Base-by-base conservation (phyloP, 2,329 filamentous ascomycete species). In the Aspergillus hiratsukae region DNA sequence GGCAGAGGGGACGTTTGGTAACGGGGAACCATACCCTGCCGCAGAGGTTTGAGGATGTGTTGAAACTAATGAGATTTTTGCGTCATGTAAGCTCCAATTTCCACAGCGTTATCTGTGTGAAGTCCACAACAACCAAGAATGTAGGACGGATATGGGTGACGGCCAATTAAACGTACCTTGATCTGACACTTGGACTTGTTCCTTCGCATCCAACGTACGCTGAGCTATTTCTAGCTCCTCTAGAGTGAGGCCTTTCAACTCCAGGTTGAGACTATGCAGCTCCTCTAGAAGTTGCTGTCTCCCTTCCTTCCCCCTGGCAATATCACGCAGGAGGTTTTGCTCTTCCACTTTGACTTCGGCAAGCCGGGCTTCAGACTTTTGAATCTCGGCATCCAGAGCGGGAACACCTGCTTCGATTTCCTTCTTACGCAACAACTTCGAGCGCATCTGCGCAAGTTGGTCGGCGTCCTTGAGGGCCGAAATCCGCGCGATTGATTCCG, bases 371-470 rank as follows among this genome's bases (percentile, higher is more conserved):
- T 74, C 67, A n/a, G 69, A 70, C 51, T 68, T 73, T 11, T 61
- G 54, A 37, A 81, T 70, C 56, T 79, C 78, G 27, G 74, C 75
- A 50, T 82, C 76, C 27, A 80, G 63, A 14, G 71, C 69, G 43
- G 79, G 76, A 49, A 81, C 66, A 10, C 74, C 76, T 23, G 75
- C 75, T 61, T 81, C 73, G n/a, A 82, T 77, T 43, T 81, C 77
- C 55, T 75, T 73, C 60, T 78, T 77, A 27, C 78, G 73, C 23
- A 75, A 64, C 43, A 74, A 65, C 55, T 74, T 78, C 49, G 67
- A 66, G 31, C 71, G 70, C 54, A 76, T 63, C 25, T 62, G 64
- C 50, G 73, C 69, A 25, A 72, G 55, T 21, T 63, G 55, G 48
- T 63, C 62, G 4, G 49, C 45, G 23, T 46, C 43, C 23, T 25